Percentiles rank a stretch among this genome's conserved stretches.
phyloP scores from a whole-genome alignment of 495 filamentous ascomycete species.

The Staphylotrichum longicolle region DNA sequence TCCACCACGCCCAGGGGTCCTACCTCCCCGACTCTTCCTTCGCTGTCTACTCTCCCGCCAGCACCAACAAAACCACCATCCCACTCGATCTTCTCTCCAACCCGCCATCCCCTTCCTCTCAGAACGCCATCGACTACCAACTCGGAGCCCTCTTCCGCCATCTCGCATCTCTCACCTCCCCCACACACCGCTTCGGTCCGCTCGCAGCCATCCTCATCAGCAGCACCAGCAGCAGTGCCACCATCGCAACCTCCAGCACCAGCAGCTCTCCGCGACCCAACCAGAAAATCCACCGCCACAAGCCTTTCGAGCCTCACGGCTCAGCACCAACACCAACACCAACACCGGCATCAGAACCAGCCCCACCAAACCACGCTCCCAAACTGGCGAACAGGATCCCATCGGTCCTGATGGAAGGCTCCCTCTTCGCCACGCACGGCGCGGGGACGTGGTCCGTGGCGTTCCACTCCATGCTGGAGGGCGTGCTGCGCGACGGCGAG shows the following conservation, averaged over 20 bases:
- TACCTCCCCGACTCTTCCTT: conserved; percentile 30
- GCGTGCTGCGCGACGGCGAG: conserved; percentile 44
- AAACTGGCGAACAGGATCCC: background rate
- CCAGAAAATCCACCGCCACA: background rate
- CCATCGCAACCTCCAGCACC: background rate
- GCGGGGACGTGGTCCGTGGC: conserved; percentile 42
- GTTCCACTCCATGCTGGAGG: conserved; percentile 47
- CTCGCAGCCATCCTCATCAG: conserved; percentile 29
- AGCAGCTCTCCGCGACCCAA: background rate
- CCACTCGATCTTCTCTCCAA: conserved; percentile 30
- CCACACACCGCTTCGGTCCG: conserved; percentile 42
- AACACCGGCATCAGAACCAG: background rate
- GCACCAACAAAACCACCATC: conserved; percentile 14
- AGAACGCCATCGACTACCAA: conserved; percentile 32
- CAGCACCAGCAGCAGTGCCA: background rate
- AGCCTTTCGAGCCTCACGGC: no score
- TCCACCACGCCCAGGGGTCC: conserved; percentile 30
- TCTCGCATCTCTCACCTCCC: conserved; percentile 36
- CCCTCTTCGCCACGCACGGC: conserved; percentile 21
- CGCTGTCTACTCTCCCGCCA: conserved; percentile 32
- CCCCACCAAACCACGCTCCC: background rate
- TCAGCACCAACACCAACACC: background rate
- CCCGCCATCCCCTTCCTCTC: conserved; percentile 23
- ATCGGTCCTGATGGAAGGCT: conserved; percentile 1
- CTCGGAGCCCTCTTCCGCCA: conserved; percentile 36